These are phyloP conservation scores for Neurospora pannonica DNA, from an alignment of 495 filamentous ascomycete genomes.

Conservation along the genomic window DNA sequence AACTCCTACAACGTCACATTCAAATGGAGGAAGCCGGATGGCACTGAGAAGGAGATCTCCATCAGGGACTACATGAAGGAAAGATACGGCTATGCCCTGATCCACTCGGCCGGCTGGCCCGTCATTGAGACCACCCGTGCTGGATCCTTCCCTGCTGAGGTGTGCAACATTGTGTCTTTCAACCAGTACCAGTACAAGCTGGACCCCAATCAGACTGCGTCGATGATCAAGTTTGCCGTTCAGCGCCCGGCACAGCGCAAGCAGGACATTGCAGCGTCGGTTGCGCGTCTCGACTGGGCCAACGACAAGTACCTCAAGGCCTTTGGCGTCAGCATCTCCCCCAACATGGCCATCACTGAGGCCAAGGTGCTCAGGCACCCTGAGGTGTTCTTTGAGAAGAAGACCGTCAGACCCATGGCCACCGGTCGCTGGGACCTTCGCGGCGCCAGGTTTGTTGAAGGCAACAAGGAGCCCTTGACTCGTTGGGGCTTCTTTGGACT, in stretches of 20 bases:
- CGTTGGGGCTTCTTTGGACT: slow-evolving; percentile 56
- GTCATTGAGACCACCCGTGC: slow-evolving; percentile 60
- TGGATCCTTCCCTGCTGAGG: slow-evolving; percentile 69
- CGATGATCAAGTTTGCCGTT: slow-evolving; percentile 84
- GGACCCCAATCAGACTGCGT: slow-evolving; percentile 53
- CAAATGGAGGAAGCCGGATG: slow-evolving; percentile 42
- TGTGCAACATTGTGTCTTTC: slow-evolving; percentile 44
- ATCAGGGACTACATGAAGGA: slow-evolving; percentile 59
- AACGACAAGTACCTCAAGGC: slow-evolving; percentile 55
- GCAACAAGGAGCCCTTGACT: slow-evolving; percentile 49
- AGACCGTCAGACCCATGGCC: slow-evolving; percentile 40
- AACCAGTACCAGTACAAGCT: slow-evolving; percentile 79
- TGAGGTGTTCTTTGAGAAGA: slow-evolving; percentile 52
- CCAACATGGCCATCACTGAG: slow-evolving; percentile 50
- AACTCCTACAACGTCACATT: slow-evolving; percentile 51
- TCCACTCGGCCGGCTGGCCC: slow-evolving; percentile 46
- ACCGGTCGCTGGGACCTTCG: slow-evolving; percentile 80
- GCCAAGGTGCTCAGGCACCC: slow-evolving; percentile 67
- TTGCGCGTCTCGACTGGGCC: slow-evolving; percentile 56
- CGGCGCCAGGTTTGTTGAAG: slow-evolving; percentile 59
- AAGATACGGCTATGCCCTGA: slow-evolving; percentile 46
- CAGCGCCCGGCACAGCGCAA: slow-evolving; percentile 54
- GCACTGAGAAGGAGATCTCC: slow-evolving; percentile 31
- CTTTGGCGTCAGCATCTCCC: slow-evolving; percentile 61
- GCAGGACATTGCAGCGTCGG: slow-evolving; percentile 48